phyloP scores from a whole-genome alignment of 1,284 basidiomycete species.

The Ceratobasidium sp. region DNA sequence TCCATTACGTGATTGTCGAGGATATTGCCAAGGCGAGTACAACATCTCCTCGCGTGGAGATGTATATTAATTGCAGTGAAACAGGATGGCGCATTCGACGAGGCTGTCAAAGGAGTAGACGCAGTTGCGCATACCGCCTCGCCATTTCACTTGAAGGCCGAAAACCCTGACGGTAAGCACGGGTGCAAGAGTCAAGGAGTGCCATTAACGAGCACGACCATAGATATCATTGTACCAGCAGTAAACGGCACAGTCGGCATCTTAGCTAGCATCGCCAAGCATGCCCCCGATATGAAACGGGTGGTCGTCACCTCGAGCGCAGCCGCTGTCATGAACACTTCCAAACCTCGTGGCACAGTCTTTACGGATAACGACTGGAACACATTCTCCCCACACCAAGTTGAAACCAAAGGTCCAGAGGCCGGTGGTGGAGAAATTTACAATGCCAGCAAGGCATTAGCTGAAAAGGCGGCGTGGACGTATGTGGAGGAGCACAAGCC shows the following conservation, averaged over 20 bases:
- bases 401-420: conserved; percentile 61
- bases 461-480: conserved; percentile 68
- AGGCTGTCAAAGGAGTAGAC: conserved; percentile 48
- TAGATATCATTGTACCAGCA: conserved; percentile 67
- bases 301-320: conserved; percentile 68
- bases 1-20: no score
- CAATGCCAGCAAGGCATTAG: conserved; percentile 68
- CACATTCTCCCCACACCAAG: conserved; percentile 56
- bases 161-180: no score
- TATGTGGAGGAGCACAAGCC: conserved; percentile 63
- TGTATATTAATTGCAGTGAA: no score
- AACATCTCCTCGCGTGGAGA: conserved; percentile 52
- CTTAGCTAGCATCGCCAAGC: conserved; percentile 60
- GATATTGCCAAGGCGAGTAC: conserved; percentile 55
- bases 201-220: not conserved
- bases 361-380: conserved; percentile 67
- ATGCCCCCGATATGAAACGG: conserved; percentile 61
- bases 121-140: conserved; percentile 48
- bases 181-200: not conserved
- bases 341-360: no score
- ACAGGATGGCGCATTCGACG: conserved; percentile 47
- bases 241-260: conserved; percentile 67
- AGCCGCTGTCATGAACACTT: conserved; percentile 56
- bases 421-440: conserved; percentile 58
- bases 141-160: conserved; percentile 43